Percentiles rank a stretch among this genome's conserved stretches.
Evolutionary conservation across 352 stramenopile species (phyloP).

Genomic region (Elongisporangium prolatum): DNA sequence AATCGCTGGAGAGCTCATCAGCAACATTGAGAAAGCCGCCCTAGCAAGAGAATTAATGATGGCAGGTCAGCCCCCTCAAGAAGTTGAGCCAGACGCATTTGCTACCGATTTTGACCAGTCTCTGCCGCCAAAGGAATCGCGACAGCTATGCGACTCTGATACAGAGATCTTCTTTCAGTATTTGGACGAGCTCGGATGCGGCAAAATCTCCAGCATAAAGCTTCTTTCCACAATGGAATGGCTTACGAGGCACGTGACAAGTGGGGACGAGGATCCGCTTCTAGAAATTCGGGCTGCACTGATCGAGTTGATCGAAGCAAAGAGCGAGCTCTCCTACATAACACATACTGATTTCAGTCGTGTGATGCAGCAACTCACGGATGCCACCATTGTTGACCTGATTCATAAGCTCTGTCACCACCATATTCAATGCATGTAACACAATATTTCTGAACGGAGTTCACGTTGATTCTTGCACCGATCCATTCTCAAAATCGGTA

Average conservation of each 20-base stretch:
- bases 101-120: background rate
- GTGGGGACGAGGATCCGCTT: background rate
- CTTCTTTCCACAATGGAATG: constrained; percentile 29
- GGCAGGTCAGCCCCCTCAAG: constrained; percentile 1
- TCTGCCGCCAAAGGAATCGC: background rate
- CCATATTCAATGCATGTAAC: constrained; percentile 58
- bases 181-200: constrained; percentile 41
- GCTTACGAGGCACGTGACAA: constrained; percentile 41
- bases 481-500: constrained; percentile 8
- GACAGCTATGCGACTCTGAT: background rate
- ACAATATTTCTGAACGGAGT: background rate
- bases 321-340: constrained; percentile 9
- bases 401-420: constrained; percentile 45
- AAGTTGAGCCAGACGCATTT: background rate
- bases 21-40: constrained; percentile 39
- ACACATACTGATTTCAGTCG: constrained; percentile 24
- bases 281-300: constrained; percentile 14
- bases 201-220: constrained; percentile 37
- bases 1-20: constrained; percentile 21
- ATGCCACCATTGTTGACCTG: constrained; percentile 32
- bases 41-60: constrained; percentile 12
- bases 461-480: background rate
- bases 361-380: constrained; percentile 31
- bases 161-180: constrained; percentile 35
- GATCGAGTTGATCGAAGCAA: constrained; percentile 7